A percentile compares a stretch with the other conserved stretches of the same genome.
Conservation (phyloP, 208 protist genomes). For the Leishmania gerbilli region DNA sequence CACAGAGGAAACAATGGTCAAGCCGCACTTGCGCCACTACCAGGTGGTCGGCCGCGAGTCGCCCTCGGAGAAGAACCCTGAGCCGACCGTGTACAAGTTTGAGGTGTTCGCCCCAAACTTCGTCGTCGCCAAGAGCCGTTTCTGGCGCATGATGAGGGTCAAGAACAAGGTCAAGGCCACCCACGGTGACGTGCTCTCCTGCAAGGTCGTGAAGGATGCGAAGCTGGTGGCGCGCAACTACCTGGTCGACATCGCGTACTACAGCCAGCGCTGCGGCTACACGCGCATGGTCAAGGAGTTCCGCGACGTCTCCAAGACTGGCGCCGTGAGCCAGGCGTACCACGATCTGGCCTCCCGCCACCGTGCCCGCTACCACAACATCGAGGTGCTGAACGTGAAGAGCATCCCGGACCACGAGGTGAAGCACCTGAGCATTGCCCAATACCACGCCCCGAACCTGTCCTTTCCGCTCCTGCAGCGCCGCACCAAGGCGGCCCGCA, state of each 20-base stretch:
- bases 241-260: slow-evolving; percentile 98
- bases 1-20: slow-evolving; percentile 49
- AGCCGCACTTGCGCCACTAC: slow-evolving; percentile 92
- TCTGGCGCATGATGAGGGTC: slow-evolving; percentile 99
- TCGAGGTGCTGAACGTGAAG: slow-evolving; percentile 96
- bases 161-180: slow-evolving; percentile 99
- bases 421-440: slow-evolving; percentile 80
- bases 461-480: slow-evolving; percentile 97
- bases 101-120: slow-evolving; percentile 98
- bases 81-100: slow-evolving; percentile 98
- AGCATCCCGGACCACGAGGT: slow-evolving; percentile 89
- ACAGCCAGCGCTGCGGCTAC: slow-evolving; percentile 97
- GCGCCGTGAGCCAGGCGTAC: slow-evolving; percentile 97
- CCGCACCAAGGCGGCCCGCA: slow-evolving; percentile 71
- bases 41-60: slow-evolving; percentile 94
- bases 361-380: slow-evolving; percentile 93
- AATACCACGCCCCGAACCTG: slow-evolving; percentile 93
- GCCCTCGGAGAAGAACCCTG: slow-evolving; percentile 91
- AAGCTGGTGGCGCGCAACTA: slow-evolving; percentile 99
- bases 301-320: slow-evolving; percentile 95
- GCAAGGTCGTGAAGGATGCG: slow-evolving; percentile 96
- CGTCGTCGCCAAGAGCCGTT: slow-evolving; percentile 98
- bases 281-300: slow-evolving; percentile 99
- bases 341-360: slow-evolving; percentile 98
- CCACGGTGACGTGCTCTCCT: slow-evolving; percentile 96